A percentile compares a stretch with the other conserved stretches of the same genome.
These are phyloP conservation scores for Lepidium didymum DNA, from an alignment of 345 rosid species.

Conservation along the genomic window DNA sequence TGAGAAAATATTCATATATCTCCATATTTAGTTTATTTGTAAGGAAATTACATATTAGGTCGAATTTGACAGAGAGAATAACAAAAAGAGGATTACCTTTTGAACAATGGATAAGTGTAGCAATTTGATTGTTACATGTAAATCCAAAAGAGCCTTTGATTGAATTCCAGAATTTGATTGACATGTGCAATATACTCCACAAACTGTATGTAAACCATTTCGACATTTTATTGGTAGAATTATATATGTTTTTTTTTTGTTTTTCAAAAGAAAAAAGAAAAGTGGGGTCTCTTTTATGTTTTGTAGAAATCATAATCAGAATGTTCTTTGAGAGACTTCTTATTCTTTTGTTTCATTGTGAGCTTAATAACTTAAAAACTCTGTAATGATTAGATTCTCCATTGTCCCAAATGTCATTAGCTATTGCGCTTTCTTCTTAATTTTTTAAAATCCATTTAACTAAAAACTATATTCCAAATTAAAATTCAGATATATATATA, in stretches of 20 bases:
- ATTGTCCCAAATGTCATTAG: constrained; percentile 12
- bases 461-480: background rate
- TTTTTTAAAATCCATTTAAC: too few species aligned
- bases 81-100: constrained; percentile 10
- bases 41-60: background rate
- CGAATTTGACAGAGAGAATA: constrained; percentile 5
- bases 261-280: background rate
- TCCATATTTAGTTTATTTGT: too few species aligned
- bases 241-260: background rate
- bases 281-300: constrained; percentile 23
- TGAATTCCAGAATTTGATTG: constrained; percentile 21
- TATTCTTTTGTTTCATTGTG: constrained; percentile 21
- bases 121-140: constrained; percentile 13
- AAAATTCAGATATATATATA: background rate
- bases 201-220: background rate
- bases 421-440: constrained; percentile 6
- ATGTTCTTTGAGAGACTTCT: constrained; percentile 28
- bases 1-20: too few species aligned
- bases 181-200: constrained; percentile 18
- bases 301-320: constrained; percentile 29
- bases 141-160: constrained; percentile 7
- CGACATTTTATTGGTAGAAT: constrained; percentile 8
- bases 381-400: constrained; percentile 25
- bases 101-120: constrained; percentile 27
- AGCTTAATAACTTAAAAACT: background rate